Conservation (phyloP, 164 flowering plant species). For the Akebia trifoliata region DNA sequence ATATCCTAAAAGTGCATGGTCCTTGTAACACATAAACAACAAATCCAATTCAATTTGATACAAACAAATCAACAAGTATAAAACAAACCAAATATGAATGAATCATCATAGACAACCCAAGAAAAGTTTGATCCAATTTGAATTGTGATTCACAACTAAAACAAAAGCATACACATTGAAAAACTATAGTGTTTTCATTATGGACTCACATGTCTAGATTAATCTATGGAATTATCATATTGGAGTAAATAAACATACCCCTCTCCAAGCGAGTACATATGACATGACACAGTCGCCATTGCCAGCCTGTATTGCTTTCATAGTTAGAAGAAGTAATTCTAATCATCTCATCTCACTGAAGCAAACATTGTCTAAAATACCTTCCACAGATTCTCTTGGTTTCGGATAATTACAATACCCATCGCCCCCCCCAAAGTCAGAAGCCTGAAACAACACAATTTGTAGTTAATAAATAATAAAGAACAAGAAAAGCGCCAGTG, state of each 20-base stretch:
- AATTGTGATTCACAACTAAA: too few relatives aligned
- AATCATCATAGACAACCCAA: too few relatives aligned
- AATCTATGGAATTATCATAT: neutral
- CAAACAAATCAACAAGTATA: too few relatives aligned
- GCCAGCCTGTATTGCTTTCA: constrained; percentile 24
- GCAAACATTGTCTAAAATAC: constrained; percentile 16
- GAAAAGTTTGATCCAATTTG: too few relatives aligned
- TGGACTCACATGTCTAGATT: neutral
- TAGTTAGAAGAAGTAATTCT: constrained; percentile 11
- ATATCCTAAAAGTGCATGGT: too few relatives aligned
- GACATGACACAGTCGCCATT: constrained; percentile 53
- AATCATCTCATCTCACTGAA: constrained; percentile 10
- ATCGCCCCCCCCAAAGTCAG: constrained; percentile 76
- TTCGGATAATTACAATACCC: constrained; percentile 48
- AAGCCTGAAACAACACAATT: constrained; percentile 36
- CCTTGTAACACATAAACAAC: too few relatives aligned
- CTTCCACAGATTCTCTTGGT: constrained; percentile 19
- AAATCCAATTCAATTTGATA: too few relatives aligned
- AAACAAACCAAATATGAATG: too few relatives aligned
- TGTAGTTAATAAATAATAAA: neutral
- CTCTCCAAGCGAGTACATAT: constrained; percentile 51
- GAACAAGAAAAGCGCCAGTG: neutral
- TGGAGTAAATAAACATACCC: constrained; percentile 48
- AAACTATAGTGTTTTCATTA: too few relatives aligned
- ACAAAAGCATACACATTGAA: too few relatives aligned